Evolutionary conservation across 2,329 filamentous ascomycete genomes (phyloP).

Genomic region (Alternaria sp.): DNA sequence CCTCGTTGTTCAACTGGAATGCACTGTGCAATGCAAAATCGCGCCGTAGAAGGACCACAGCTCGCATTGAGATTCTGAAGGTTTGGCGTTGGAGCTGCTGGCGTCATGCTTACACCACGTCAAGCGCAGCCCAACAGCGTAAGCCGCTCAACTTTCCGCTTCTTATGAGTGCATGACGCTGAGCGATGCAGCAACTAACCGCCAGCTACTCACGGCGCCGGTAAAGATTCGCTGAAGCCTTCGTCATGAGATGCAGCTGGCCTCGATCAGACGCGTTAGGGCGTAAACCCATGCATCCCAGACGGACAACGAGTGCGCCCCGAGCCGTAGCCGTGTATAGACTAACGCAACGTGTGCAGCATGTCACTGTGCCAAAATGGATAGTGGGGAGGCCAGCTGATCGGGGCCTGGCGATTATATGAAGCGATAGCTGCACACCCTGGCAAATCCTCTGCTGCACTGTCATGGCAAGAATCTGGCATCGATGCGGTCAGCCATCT

Average conservation of each 20-base stretch:
- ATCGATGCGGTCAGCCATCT: constrained; percentile 22
- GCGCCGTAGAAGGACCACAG: background rate
- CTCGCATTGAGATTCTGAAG: background rate
- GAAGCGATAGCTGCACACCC: constrained; percentile 17
- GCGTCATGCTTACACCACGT: constrained; percentile 17
- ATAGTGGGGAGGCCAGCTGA: constrained; percentile 30
- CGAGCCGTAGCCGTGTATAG: constrained; percentile 44
- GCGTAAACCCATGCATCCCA: constrained; percentile 22
- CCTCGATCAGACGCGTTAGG: constrained; percentile 33
- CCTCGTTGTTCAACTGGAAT: background rate
- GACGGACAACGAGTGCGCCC: constrained; percentile 33
- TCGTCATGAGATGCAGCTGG: constrained; percentile 27
- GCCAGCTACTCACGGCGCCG: constrained; percentile 24
- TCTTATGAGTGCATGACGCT: constrained; percentile 21
- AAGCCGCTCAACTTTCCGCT: constrained; percentile 12
- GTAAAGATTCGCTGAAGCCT: constrained; percentile 13
- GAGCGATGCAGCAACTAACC: constrained; percentile 29
- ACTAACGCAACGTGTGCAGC: constrained; percentile 34
- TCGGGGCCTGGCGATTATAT: constrained; percentile 25
- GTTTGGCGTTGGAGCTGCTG: constrained; percentile 10
- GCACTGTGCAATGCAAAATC: background rate
- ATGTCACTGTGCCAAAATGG: constrained; percentile 35
- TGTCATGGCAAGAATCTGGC: constrained; percentile 23
- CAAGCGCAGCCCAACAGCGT: constrained; percentile 2
- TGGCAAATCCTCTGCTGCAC: constrained; percentile 17